Base-by-base conservation (phyloP, 495 filamentous ascomycete genomes). In the Lasiosphaeris hirsuta region DNA sequence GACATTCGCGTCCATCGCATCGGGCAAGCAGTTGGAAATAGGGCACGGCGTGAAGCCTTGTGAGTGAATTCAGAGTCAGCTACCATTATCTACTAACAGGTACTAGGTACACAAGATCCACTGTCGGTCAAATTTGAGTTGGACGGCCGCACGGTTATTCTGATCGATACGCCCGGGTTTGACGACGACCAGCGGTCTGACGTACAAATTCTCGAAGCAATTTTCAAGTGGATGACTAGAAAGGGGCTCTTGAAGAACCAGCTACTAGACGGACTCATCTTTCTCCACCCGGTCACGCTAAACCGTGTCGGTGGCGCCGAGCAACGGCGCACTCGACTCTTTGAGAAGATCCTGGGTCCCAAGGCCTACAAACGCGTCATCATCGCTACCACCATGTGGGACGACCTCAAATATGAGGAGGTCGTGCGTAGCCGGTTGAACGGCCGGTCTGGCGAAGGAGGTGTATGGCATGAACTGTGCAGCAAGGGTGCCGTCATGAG, bases 141-240 rank as follows among this genome's bases (percentile, higher is more conserved):
- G 9, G 51, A 54, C 19, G 38, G 19, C 6, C 15, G 15, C 17
- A 1, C n/a, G 1, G 61, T 71, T 13, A 54, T 39, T 35, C 56
- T 72, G 3, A 56, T 77, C 19, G 77, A 80, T 58, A 78, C 75
- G 2, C 75, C 77, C 5, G 77, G 77, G 3, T 79, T 80, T 48
- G 67, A 75, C 44, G 77, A 80, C 56, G 76, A 74, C 0, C 51
- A 50, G 13, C 50, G 59, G 13, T 66, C 67, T 2, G 76, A 78
- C 30, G 52, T 57, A 1, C 68, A 78, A 23, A 64, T 81, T 7
- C 60, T 82, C 14, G 43, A 62, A 43, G 66, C 75, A 18, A 74
- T 81, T 10, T 65, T 70, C 5, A 19, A 17, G 15, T 51, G 49
- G 49, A 14, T 51, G 13, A 23, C 30, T 7, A 51, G 19, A n/a